Evolutionary conservation across 2,329 filamentous ascomycete species (phyloP).

Genomic region (Pseudogymnoascus sp.): DNA sequence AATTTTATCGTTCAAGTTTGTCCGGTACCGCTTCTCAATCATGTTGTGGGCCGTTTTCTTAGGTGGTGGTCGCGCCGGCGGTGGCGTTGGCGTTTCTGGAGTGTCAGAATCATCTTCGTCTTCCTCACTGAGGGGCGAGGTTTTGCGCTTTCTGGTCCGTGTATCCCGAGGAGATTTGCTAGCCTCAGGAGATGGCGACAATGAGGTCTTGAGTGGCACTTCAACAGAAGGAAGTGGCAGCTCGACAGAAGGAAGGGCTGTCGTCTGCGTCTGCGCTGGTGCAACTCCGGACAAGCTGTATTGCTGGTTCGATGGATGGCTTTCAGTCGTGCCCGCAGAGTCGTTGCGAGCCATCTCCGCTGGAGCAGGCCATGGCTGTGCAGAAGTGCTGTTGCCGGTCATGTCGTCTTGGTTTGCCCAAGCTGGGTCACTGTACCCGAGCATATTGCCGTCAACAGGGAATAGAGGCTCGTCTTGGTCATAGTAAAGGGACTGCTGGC

Average conservation of each 20-base stretch:
- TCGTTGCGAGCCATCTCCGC: neutral
- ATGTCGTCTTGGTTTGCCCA: neutral
- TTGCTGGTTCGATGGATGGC: neutral
- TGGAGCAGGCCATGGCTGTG: neutral
- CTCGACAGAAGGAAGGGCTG: neutral
- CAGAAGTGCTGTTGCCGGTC: neutral
- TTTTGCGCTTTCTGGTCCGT: neutral
- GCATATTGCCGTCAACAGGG: neutral
- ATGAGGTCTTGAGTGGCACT: neutral
- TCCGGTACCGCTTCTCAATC: constrained; percentile 77
- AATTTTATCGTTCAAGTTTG: constrained; percentile 79
- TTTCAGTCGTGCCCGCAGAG: neutral
- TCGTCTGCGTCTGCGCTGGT: neutral
- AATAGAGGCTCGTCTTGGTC: neutral
- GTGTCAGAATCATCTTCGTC: neutral
- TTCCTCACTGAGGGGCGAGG: neutral
- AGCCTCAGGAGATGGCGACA: neutral
- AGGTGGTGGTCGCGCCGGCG: constrained; percentile 32
- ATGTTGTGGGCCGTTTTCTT: constrained; percentile 82
- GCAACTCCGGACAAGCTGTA: too few species aligned
- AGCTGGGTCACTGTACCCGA: neutral
- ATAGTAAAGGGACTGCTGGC: neutral
- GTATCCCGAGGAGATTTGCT: neutral
- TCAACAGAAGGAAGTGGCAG: neutral
- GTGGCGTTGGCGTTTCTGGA: constrained; percentile 17